Conservation (phyloP, 208 protist genomes). For the Tritrichomonas musculus region DNA sequence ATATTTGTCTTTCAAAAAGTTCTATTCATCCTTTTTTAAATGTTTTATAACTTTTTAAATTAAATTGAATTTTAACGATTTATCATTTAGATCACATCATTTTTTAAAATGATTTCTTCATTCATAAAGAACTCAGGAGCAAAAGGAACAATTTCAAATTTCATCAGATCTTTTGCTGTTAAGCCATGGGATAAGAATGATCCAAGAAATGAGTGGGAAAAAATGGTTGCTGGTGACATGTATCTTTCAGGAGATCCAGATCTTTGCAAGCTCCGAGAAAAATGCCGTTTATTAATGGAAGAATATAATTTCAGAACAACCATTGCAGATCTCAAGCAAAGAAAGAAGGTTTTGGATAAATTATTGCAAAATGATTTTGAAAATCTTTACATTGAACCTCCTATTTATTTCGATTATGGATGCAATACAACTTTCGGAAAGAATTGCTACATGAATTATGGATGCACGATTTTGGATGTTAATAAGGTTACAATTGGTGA, state of each 20-base stretch:
- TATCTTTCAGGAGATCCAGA: constrained; percentile 47
- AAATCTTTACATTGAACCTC: constrained; percentile 55
- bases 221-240: constrained; percentile 56
- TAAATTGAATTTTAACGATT: too few species aligned
- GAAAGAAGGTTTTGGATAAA: not conserved
- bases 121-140: too few species aligned
- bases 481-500: constrained; percentile 60
- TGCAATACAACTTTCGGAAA: constrained; percentile 60
- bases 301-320: constrained; percentile 41
- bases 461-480: constrained; percentile 63
- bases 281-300: constrained; percentile 43
- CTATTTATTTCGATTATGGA: constrained; percentile 68
- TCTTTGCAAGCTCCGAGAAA: constrained; percentile 42
- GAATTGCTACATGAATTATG: constrained; percentile 61
- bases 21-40: too few species aligned
- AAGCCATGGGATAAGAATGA: not conserved
- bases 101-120: too few species aligned
- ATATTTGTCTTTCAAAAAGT: too few species aligned
- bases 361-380: constrained; percentile 34
- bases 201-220: not conserved
- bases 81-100: too few species aligned
- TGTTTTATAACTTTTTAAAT: too few species aligned
- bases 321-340: constrained; percentile 36
- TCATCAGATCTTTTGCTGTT: too few species aligned
- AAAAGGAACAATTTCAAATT: too few species aligned